These are phyloP conservation scores for Sclerotinia glacialis DNA, from an alignment of 2,329 filamentous ascomycete genomes.

Conservation along the genomic window DNA sequence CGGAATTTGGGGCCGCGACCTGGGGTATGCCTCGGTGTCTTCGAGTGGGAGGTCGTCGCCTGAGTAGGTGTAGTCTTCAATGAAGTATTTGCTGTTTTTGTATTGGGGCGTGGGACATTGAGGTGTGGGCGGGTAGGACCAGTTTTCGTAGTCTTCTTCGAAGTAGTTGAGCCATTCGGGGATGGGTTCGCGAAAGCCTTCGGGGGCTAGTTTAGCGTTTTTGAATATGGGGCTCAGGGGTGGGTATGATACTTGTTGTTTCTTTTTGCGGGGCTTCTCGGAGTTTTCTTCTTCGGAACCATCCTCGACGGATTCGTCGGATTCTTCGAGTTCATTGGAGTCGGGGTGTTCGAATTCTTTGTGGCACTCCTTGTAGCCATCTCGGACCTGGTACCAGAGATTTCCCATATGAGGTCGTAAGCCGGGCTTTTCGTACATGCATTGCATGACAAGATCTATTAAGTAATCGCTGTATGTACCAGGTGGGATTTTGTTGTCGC, in stretches of 20 bases:
- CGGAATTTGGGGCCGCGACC: background rate
- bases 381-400: background rate
- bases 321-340: background rate
- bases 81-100: rapidly evolving
- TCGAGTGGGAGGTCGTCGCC: background rate
- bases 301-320: too few relatives aligned
- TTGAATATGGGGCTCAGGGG: background rate
- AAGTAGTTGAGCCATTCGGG: background rate
- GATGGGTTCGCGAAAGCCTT: background rate
- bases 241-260: background rate
- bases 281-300: too few relatives aligned
- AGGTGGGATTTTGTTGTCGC: background rate
- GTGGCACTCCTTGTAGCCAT: background rate
- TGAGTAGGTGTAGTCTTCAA: rapidly evolving
- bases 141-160: rapidly evolving
- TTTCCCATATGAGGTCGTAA: too few relatives aligned
- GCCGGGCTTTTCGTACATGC: background rate
- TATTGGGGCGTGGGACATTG: background rate
- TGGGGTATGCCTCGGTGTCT: background rate
- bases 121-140: background rate
- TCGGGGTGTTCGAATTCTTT: too few relatives aligned
- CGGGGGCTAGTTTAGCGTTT: too few relatives aligned
- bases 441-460: background rate
- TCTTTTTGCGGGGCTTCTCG: too few relatives aligned
- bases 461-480: background rate